Evolutionary conservation across 2,329 filamentous ascomycete species (phyloP), one percentile per base, ranked within the genome.

Genomic region (Fusarium sp.): DNA sequence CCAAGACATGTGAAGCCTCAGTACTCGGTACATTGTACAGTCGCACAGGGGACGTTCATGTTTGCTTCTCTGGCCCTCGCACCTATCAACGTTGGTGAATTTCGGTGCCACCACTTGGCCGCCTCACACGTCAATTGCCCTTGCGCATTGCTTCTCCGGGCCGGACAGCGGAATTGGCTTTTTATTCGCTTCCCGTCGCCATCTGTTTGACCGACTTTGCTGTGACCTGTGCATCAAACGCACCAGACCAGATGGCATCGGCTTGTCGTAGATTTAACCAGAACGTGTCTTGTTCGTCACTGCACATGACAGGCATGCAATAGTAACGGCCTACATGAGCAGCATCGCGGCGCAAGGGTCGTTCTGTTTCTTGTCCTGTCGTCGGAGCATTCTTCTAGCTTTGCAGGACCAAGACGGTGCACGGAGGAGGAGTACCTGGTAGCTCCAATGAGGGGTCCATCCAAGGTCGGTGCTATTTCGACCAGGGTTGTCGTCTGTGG

Each of bases 81-180:
- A 50, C 52, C 60, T 62, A 55, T 66, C 56, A 64, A 34, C 57
- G 43, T 44, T 57, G 56, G 55, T 62, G 55, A 36, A 51, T 64
- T 52, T 43, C 18, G 50, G 56, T 65, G 40, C 48, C 53, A 59
- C 60, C 56, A 18, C n/a, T 61, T 56, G 48, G 54, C 56, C 62
- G 57, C 64, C 66, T 68, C 71, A 50, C 64, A 70, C 59, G 48
- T 71, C 69, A 73, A 65, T 37, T 56, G 57, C 44, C 53, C 62
- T 63, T 51, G 53, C 46, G 30, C 37, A 73, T 68, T 59, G 39
- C 51, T 65, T 43, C 43, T 27, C 53, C 43, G 39, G 55, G 39
- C 63, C 52, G 36, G 30, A 31, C 40, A 54, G 37, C 40, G 41
- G 55, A 54, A 68, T 67, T 65, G 60, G 41, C 48, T 55, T 64